phyloP scores from a whole-genome alignment of 805 yeast species.

The Zygoascus ofunaensis region DNA sequence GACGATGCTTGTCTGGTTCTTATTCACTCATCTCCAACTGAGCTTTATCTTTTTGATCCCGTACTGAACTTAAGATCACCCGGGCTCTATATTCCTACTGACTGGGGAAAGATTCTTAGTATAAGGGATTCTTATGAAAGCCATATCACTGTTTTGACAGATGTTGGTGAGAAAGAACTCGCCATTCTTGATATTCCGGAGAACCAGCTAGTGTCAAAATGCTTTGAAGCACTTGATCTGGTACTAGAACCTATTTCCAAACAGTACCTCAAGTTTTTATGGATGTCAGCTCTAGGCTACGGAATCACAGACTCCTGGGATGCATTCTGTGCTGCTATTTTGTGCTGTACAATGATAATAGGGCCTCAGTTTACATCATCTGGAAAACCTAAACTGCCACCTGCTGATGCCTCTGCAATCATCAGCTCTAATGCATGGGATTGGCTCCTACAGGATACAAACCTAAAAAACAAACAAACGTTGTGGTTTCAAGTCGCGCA shows the following conservation, averaged over 20 bases:
- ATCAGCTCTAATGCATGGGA: conserved; percentile 3
- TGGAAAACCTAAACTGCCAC: neutral
- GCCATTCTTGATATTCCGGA: conserved; percentile 34
- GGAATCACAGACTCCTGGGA: conserved; percentile 48
- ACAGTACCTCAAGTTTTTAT: conserved; percentile 51
- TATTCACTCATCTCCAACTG: conserved; percentile 22
- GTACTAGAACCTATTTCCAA: conserved; percentile 49
- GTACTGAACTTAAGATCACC: conserved; percentile 41
- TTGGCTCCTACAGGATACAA: conserved; percentile 4
- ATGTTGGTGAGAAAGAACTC: conserved; percentile 2
- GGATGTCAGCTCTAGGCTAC: conserved; percentile 48
- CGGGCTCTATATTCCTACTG: conserved; percentile 1
- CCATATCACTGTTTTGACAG: conserved; percentile 7
- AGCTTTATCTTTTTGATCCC: conserved; percentile 43
- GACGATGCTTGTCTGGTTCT: conserved; percentile 11
- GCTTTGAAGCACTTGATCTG: conserved; percentile 43
- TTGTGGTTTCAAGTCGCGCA: conserved; percentile 1
- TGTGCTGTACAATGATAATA: conserved; percentile 9
- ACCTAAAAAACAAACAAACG: neutral
- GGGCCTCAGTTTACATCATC: neutral
- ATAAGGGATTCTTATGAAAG: conserved; percentile 3
- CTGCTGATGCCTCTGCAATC: neutral
- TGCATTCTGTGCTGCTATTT: conserved; percentile 38
- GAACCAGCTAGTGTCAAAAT: conserved; percentile 34
- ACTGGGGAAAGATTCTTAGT: conserved; percentile 6